Evolutionary conservation across 306 rosid species (phyloP).

Genomic region (Cicer arietinum): DNA sequence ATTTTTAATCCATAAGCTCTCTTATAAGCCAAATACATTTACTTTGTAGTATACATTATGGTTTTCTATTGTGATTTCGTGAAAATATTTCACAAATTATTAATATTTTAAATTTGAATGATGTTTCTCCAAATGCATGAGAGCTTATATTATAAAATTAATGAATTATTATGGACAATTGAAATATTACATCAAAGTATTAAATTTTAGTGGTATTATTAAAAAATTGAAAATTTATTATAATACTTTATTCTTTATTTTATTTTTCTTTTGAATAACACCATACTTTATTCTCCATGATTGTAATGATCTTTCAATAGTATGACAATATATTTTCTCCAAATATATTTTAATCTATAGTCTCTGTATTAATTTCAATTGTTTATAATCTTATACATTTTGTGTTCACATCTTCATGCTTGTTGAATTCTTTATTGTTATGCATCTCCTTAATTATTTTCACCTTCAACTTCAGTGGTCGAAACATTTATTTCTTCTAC

Average conservation of each 20-base stretch:
- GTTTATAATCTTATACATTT: not conserved
- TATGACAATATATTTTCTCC: not conserved
- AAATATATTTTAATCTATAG: not conserved
- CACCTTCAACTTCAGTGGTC: slow-evolving; percentile 40
- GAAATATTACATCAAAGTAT: too few species aligned
- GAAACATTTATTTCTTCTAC: slow-evolving; percentile 36
- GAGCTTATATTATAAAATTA: too few species aligned
- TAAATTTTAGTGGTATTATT: too few species aligned
- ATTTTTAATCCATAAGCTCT: not conserved
- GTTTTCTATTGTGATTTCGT: not conserved
- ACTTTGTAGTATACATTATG: not conserved
- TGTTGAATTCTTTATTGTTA: slow-evolving; percentile 28
- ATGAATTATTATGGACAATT: too few species aligned
- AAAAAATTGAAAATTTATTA: too few species aligned
- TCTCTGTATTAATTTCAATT: not conserved
- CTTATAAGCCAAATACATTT: not conserved
- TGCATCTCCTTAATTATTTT: slow-evolving; percentile 34
- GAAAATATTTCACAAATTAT: not conserved
- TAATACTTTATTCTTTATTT: too few species aligned
- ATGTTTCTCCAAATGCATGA: not conserved
- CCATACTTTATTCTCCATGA: too few species aligned
- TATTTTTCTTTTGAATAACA: not conserved
- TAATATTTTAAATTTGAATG: not conserved
- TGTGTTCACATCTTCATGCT: not conserved
- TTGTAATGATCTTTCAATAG: too few species aligned